A percentile compares a stretch with the other conserved stretches of the same genome.
phyloP scores from a whole-genome alignment of 2,329 filamentous ascomycete species.

The Phyllosticta citriasiana region DNA sequence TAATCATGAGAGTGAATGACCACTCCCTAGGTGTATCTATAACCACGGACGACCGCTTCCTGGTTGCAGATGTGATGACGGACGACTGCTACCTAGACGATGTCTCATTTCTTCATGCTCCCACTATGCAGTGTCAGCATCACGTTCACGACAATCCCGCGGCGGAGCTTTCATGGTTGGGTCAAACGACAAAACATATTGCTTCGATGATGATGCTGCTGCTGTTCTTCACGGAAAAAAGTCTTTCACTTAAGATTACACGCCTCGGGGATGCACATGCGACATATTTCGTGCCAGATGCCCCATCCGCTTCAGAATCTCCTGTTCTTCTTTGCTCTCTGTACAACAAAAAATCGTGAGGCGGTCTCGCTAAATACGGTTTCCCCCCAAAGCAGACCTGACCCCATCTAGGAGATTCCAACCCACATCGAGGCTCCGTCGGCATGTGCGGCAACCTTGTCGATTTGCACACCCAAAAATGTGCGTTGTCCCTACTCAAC shows the following conservation, averaged over 20 bases:
- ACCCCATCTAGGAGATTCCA: not conserved
- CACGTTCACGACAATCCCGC: not conserved
- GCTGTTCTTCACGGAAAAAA: not conserved
- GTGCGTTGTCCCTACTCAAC: not conserved
- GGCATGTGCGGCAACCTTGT: not conserved
- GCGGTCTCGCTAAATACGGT: not conserved
- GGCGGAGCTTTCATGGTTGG: not conserved
- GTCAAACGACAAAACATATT: not conserved
- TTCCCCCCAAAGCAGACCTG: not conserved
- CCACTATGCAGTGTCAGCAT: not conserved
- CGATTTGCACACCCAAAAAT: not conserved
- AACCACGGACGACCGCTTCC: no score
- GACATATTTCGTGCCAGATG: not conserved
- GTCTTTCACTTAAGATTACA: constrained; percentile 11
- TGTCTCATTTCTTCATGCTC: no score
- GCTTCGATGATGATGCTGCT: constrained; percentile 2
- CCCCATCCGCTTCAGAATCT: not conserved
- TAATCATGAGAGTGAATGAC: no score
- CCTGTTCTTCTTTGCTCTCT: constrained; percentile 1
- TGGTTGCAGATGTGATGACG: no score
- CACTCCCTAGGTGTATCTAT: no score
- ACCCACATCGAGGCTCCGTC: not conserved
- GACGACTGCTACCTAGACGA: no score
- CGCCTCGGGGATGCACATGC: constrained; percentile 8
- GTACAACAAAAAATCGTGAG: constrained; percentile 1